These are phyloP conservation scores for Amanita rubescens DNA, from an alignment of 768 basidiomycete species.

Conservation along the genomic window DNA sequence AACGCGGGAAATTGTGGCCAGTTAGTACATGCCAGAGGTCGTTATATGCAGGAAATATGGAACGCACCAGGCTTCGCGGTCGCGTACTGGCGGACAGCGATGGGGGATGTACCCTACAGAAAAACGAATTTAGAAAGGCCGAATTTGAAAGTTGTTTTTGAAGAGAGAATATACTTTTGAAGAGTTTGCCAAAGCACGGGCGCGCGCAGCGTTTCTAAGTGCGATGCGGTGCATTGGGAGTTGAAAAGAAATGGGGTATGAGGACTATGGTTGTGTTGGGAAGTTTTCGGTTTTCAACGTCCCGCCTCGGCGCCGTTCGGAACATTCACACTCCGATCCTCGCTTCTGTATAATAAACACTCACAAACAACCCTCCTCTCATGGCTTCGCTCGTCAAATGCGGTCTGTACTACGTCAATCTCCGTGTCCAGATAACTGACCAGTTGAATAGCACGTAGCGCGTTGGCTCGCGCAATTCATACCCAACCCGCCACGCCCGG, in stretches of 20 bases:
- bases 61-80: constrained; percentile 93
- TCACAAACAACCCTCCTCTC: constrained; percentile 12
- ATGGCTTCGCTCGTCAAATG: constrained; percentile 26
- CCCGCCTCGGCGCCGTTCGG: constrained; percentile 40
- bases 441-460: constrained; percentile 12
- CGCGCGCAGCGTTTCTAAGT: constrained; percentile 77
- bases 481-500: constrained; percentile 19
- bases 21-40: constrained; percentile 13
- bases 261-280: constrained; percentile 20
- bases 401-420: constrained; percentile 18
- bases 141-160: background rate
- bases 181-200: constrained; percentile 61
- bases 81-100: constrained; percentile 81
- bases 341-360: constrained; percentile 15
- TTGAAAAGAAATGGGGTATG: constrained; percentile 38
- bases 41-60: constrained; percentile 5
- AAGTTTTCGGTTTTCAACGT: constrained; percentile 35
- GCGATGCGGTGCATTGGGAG: constrained; percentile 74
- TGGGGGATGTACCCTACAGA: constrained; percentile 39
- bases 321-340: constrained; percentile 37
- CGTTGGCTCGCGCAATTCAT: constrained; percentile 15
- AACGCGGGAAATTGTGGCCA: constrained; percentile 14
- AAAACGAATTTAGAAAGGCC: constrained; percentile 16
- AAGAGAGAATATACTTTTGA: constrained; percentile 43
- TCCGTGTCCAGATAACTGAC: background rate